Evolutionary conservation across 1,139 yeast genomes (phyloP), one percentile per base, ranked within the genome.

Genomic region (Pichia sp.): DNA sequence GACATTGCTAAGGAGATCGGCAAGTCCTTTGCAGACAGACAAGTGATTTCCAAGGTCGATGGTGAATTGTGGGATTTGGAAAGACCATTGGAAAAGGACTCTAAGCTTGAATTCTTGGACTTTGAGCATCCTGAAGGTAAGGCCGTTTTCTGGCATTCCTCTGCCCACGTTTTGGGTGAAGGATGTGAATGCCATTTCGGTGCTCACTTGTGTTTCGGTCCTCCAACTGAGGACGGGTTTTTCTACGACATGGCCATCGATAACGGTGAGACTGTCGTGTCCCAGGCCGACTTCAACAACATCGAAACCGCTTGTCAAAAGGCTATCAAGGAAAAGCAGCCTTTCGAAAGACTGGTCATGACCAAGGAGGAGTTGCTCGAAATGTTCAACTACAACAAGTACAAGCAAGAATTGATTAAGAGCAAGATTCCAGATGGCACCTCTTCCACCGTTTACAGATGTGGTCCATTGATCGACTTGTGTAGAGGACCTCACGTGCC

Each of bases 401-500:
- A 92, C 77, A 95, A 95, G 79, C 93, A 90, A 66, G 81, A 87
- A 67, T 81, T 93, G 66, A 92, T 95, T 65, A 75, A 79, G 61
- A 87, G 88, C 64, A 93, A 95, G 78, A 82, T 95, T 61, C 97
- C 98, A 61, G 99, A 95, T 72, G 96, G 96, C 46, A 90, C 97
- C 49, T 83, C 96, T 50, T 85, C 98, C 65, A 93, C 99, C 49
- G 98, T 95, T 48, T 95, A 95, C 78, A 85, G 97, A 76, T 93
- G 98, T 77, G 99, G 99, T 66, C 90, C 97, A 49, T 82, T 95
- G 72, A 93, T 95, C 67, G 99, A 95, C 75, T 81, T 95, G 72
- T 95, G 99, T 81, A 80, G 89, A 58, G 99, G 99, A 64, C 99
- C 99, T 51, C 99, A 95, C 71, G 87, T 95, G 62, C 97, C 98